Evolutionary conservation across 257 asterid species (phyloP), one percentile per base, ranked within the genome.

Genomic region (Salvia rosmarinus): DNA sequence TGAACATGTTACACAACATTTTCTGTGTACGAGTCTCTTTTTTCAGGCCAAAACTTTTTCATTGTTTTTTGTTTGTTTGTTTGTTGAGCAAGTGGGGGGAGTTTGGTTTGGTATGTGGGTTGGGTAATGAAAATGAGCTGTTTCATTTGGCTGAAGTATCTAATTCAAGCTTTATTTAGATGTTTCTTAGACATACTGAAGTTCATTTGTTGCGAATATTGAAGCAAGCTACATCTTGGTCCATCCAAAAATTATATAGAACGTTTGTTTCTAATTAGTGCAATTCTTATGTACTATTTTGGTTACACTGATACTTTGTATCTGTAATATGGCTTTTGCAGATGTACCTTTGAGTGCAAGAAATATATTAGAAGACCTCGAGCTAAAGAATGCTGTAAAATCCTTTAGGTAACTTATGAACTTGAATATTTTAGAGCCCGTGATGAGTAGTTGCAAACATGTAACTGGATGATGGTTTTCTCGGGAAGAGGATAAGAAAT

Each of bases 341-440:
- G 96, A 66, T 76, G 90, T 86, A 79, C 90, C 97, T 64, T 55
- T 91, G 44, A 70, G 93, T 81, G 83, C 98, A 11, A 85, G 96
- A 81, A 94, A 94, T 78, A 94, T 94, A 81, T 83, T 94, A 75
- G 97, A 89, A 80, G 91, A 88, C 78, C 80, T 70, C 17, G 96
- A 94, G 70, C 90, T 94, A 44, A 94, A 94, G 91, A 79, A 57
- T 78, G 96, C 94, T 69, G 98, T 94, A 40, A 94, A 94, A 86
- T 13, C 83, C 50, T 85, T 85, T 84, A 91, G 96, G 98, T 91
- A 76, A 71, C 32, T 64, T n/a, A 13, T 25, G 42, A 34, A 30
- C 14, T 34, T 56, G 51, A 23, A 14, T 55, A 21, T 43, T 11
- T 30, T 21, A 35, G 32, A 37, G 37, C 39, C 32, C 39, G 60